Evolutionary conservation across 306 rosid species (phyloP).

Genomic region (Quillaja saponaria): DNA sequence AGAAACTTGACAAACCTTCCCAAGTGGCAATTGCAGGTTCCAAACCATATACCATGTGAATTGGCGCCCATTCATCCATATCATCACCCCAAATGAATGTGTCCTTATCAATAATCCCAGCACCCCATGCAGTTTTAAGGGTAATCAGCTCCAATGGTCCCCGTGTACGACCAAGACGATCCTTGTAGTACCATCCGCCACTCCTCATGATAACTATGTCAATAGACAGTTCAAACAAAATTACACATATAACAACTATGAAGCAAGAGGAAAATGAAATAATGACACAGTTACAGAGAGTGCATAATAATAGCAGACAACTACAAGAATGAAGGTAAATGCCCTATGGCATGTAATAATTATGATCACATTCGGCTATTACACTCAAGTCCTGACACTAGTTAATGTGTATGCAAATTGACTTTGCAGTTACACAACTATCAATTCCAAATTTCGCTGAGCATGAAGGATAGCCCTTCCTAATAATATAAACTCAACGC

Average conservation of each 20-base stretch:
- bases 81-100: slow-evolving; percentile 99
- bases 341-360: too few species aligned
- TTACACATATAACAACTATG: slow-evolving; percentile 27
- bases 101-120: slow-evolving; percentile 84
- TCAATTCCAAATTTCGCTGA: slow-evolving; percentile 1
- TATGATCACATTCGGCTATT: slow-evolving; percentile 10
- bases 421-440: background rate
- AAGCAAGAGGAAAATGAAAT: slow-evolving; percentile 16
- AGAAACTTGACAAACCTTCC: slow-evolving; percentile 89
- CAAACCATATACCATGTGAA: slow-evolving; percentile 94
- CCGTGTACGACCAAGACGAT: slow-evolving; percentile 84
- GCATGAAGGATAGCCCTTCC: too few species aligned
- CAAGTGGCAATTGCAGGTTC: slow-evolving; percentile 94
- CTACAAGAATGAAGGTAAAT: slow-evolving; percentile 14
- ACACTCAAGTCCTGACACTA: background rate
- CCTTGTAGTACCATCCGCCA: slow-evolving; percentile 85
- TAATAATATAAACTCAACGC: too few species aligned
- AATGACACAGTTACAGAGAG: slow-evolving; percentile 2
- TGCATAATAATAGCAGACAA: slow-evolving; percentile 12
- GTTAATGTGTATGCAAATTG: background rate
- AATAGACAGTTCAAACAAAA: slow-evolving; percentile 14
- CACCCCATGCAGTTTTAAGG: slow-evolving; percentile 92
- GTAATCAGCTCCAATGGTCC: slow-evolving; percentile 75
- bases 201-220: slow-evolving; percentile 79
- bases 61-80: slow-evolving; percentile 96